These are phyloP conservation scores for Bidens hawaiensis DNA, from an alignment of 140 eudicot species.

Conservation along the genomic window DNA sequence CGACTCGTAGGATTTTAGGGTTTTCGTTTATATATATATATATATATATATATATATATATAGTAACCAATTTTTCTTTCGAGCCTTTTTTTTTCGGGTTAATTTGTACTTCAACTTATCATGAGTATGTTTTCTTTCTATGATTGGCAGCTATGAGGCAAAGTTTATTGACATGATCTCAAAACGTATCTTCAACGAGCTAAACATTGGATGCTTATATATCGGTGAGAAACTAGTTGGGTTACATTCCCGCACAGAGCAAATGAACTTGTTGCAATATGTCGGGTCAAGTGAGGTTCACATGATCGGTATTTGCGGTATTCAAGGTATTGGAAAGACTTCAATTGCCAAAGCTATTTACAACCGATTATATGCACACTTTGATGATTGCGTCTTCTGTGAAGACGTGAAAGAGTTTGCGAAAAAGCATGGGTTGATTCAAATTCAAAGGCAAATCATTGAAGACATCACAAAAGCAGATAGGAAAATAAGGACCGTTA, in stretches of 20 bases:
- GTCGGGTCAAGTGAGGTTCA: constrained; percentile 18
- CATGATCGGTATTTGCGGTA: constrained; percentile 39
- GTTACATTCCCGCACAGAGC: constrained; percentile 24
- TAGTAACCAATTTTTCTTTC: background rate
- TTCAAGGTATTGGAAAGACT: constrained; percentile 38
- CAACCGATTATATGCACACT: constrained; percentile 27
- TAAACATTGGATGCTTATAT: constrained; percentile 23
- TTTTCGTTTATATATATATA: no score
- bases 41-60: no score
- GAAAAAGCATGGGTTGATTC: constrained; percentile 12
- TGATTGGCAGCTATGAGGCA: constrained; percentile 18
- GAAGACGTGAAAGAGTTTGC: constrained; percentile 16
- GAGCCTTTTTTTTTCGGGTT: no score
- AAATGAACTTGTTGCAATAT: constrained; percentile 24
- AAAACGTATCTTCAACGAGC: constrained; percentile 14
- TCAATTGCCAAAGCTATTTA: constrained; percentile 30
- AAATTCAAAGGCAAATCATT: constrained; percentile 21
- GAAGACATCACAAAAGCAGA: constrained; percentile 20
- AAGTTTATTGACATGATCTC: constrained; percentile 31
- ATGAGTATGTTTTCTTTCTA: background rate
- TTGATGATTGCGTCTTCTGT: constrained; percentile 22
- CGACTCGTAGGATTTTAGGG: no score
- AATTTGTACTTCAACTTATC: background rate
- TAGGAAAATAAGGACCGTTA: constrained; percentile 17
- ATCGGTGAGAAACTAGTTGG: constrained; percentile 40